These are phyloP conservation scores for Auriculariales sp. DNA, from an alignment of 768 basidiomycete species.

Conservation along the genomic window DNA sequence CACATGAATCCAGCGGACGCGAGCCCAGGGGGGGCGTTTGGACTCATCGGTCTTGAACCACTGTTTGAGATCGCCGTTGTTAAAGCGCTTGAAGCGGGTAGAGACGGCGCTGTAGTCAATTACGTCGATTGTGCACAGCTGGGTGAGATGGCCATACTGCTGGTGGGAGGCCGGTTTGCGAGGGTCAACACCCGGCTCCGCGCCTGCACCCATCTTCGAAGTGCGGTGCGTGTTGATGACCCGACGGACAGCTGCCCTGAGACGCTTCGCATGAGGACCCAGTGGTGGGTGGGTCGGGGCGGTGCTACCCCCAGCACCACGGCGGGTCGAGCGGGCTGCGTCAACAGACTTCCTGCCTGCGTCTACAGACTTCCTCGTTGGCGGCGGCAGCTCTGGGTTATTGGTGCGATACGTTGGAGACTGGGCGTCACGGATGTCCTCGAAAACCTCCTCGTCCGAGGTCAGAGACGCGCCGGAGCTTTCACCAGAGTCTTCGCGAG, in stretches of 20 bases:
- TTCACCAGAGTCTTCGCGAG: constrained; percentile 1
- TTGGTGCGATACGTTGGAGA: background rate
- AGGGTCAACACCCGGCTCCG: constrained; percentile 60
- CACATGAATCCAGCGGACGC: constrained; percentile 63
- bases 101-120: constrained; percentile 49
- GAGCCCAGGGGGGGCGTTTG: constrained; percentile 42
- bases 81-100: constrained; percentile 38
- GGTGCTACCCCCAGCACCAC: too few species aligned
- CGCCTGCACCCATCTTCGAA: constrained; percentile 33
- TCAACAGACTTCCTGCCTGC: background rate
- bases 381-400: background rate
- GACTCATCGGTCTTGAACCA: constrained; percentile 32
- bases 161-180: constrained; percentile 41
- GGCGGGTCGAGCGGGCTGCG: background rate
- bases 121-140: constrained; percentile 53
- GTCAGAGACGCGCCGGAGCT: constrained; percentile 4
- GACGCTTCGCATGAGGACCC: constrained; percentile 21
- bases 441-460: constrained; percentile 4
- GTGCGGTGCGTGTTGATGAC: constrained; percentile 49
- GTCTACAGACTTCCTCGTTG: background rate
- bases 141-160: constrained; percentile 39
- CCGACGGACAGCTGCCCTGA: constrained; percentile 41
- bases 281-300: too few species aligned
- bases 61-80: constrained; percentile 44
- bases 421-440: background rate